phyloP scores from a whole-genome alignment of 805 yeast genomes.

The Candida railenensis region DNA sequence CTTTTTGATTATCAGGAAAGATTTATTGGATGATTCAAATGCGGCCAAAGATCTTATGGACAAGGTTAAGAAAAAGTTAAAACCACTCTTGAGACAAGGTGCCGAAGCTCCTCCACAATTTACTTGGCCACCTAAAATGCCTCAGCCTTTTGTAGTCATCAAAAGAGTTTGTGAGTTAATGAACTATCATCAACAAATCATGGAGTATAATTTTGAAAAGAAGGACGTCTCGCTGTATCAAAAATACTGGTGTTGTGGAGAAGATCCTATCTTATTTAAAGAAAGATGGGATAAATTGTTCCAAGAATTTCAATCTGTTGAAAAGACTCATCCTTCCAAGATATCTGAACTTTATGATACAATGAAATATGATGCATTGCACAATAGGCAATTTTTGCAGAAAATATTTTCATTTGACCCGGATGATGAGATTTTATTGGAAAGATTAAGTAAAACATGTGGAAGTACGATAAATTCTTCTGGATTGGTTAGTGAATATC shows the following conservation, averaged over 20 bases:
- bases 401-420: slow-evolving; percentile 71
- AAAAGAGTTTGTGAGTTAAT: slow-evolving; percentile 92
- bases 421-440: slow-evolving; percentile 34
- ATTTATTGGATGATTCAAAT: slow-evolving; percentile 90
- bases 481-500: slow-evolving; percentile 66
- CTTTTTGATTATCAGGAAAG: slow-evolving; percentile 80
- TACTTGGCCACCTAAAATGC: slow-evolving; percentile 98
- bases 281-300: slow-evolving; percentile 98
- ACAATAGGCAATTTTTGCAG: slow-evolving; percentile 85
- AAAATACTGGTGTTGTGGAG: slow-evolving; percentile 92
- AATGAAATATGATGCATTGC: slow-evolving; percentile 97
- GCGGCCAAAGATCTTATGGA: slow-evolving; percentile 99
- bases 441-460: slow-evolving; percentile 37
- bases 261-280: slow-evolving; percentile 83
- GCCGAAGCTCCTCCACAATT: slow-evolving; percentile 96
- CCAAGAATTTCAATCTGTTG: slow-evolving; percentile 87
- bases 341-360: slow-evolving; percentile 96
- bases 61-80: slow-evolving; percentile 92
- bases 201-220: slow-evolving; percentile 75
- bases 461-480: slow-evolving; percentile 47
- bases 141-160: slow-evolving; percentile 93
- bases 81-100: slow-evolving; percentile 92
- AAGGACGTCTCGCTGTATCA: slow-evolving; percentile 70
- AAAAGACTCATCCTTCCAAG: slow-evolving; percentile 96
- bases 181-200: slow-evolving; percentile 83